These are phyloP conservation scores for Tylopilus subfusipes DNA, from an alignment of 768 basidiomycete genomes.

Conservation along the genomic window DNA sequence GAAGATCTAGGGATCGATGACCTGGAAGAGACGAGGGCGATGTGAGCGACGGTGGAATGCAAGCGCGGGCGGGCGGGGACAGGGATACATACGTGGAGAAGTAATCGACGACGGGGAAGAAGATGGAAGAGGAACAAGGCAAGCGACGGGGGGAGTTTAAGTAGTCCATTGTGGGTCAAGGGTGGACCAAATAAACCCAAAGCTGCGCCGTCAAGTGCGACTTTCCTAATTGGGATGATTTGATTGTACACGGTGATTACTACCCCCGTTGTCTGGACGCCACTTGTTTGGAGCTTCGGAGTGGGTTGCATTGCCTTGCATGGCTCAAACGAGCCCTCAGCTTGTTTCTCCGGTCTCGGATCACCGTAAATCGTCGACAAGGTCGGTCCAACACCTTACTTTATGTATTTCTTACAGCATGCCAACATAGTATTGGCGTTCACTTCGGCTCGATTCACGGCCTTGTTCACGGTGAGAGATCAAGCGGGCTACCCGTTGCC, in stretches of 20 bases:
- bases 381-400: background rate
- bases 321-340: background rate
- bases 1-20: constrained; percentile 2
- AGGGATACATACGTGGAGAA: constrained; percentile 10
- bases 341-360: background rate
- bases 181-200: constrained; percentile 33
- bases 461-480: background rate
- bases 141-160: constrained; percentile 22
- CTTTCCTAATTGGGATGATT: constrained; percentile 8
- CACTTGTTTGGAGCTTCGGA: constrained; percentile 6
- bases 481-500: background rate
- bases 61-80: background rate
- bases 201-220: constrained; percentile 6
- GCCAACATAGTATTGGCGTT: background rate
- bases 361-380: background rate
- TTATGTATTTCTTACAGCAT: constrained; percentile 10
- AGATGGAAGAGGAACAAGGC: constrained; percentile 22
- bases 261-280: constrained; percentile 17
- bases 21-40: background rate
- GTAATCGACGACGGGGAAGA: constrained; percentile 14
- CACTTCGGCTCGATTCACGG: background rate
- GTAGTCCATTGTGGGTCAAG: constrained; percentile 31
- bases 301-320: constrained; percentile 13
- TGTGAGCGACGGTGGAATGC: background rate
- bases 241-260: constrained; percentile 5